Conservation (phyloP, 2,329 filamentous ascomycete genomes). For the Clonostachys sp. region DNA sequence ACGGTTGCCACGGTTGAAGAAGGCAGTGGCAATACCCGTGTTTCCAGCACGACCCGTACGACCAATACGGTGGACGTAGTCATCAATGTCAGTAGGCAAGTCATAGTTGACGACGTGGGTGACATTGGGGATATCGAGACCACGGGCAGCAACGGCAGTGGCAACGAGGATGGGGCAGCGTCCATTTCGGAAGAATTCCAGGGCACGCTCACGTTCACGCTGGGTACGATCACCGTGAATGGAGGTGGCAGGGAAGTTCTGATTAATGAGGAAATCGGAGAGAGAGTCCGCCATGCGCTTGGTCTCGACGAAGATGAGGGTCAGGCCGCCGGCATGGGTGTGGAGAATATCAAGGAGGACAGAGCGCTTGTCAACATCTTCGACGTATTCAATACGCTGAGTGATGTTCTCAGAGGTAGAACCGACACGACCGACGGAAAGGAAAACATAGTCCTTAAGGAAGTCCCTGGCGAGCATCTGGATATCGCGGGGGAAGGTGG, state of each 20-base stretch:
- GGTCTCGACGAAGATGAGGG: slow-evolving; percentile 97
- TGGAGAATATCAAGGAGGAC: slow-evolving; percentile 96
- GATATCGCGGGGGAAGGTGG: slow-evolving; percentile 97
- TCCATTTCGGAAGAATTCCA: slow-evolving; percentile 95
- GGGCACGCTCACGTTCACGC: slow-evolving; percentile 94
- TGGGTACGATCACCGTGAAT: slow-evolving; percentile 99
- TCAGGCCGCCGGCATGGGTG: slow-evolving; percentile 84
- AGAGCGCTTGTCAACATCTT: slow-evolving; percentile 95
- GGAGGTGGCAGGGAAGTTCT: slow-evolving; percentile 95
- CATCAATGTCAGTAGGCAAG: slow-evolving; percentile 96
- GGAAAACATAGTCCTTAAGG: slow-evolving; percentile 98
- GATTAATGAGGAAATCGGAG: slow-evolving; percentile 97
- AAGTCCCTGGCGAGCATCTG: slow-evolving; percentile 99
- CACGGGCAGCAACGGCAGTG: slow-evolving; percentile 88
- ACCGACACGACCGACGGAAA: slow-evolving; percentile 96
- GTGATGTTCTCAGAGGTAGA: slow-evolving; percentile 99
- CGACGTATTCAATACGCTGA: slow-evolving; percentile 96
- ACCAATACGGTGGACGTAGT: slow-evolving; percentile 98
- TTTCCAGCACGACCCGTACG: slow-evolving; percentile 99
- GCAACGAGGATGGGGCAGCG: slow-evolving; percentile 96
- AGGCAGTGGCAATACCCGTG: slow-evolving; percentile 95
- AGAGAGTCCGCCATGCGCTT: slow-evolving; percentile 99
- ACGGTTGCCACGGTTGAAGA: slow-evolving; percentile 99
- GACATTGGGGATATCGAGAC: slow-evolving; percentile 93
- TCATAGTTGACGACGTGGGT: slow-evolving; percentile 99